Percentiles rank a stretch among this genome's conserved stretches.
These are phyloP conservation scores for Dichomitus squalens DNA, from an alignment of 1,284 basidiomycete species.

Conservation along the genomic window DNA sequence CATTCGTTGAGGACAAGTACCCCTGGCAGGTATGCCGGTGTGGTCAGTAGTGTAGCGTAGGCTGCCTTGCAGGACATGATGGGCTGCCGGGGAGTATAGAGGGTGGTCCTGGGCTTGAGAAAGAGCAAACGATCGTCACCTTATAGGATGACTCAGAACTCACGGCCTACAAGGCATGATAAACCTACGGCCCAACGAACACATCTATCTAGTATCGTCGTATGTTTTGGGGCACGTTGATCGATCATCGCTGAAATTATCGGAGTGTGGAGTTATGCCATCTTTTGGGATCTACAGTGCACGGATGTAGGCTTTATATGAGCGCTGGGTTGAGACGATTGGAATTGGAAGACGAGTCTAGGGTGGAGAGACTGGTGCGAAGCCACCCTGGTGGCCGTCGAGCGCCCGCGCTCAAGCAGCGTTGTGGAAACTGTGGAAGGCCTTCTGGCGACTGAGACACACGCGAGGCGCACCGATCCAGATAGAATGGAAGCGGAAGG, in stretches of 20 bases:
- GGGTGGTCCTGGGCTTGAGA: too few relatives aligned
- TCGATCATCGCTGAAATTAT: too few relatives aligned
- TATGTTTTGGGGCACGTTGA: too few relatives aligned
- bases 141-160: not conserved
- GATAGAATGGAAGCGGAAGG: too few relatives aligned
- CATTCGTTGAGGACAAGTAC: slow-evolving; percentile 74
- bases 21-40: slow-evolving; percentile 71
- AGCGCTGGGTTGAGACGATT: too few relatives aligned
- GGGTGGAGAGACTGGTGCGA: not conserved
- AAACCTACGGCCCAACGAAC: too few relatives aligned
- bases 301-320: too few relatives aligned
- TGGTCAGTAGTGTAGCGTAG: slow-evolving; percentile 71
- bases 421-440: not conserved
- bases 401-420: not conserved
- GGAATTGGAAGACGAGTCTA: too few relatives aligned
- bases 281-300: too few relatives aligned
- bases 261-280: too few relatives aligned
- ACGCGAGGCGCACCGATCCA: not conserved
- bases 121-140: not conserved
- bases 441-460: not conserved
- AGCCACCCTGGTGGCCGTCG: not conserved
- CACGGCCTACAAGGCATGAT: too few relatives aligned
- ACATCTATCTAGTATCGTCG: too few relatives aligned
- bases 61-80: slow-evolving; percentile 30
- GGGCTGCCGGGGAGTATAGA: not conserved